These are phyloP conservation scores for Melanomma pulvis-pyrius DNA, from an alignment of 495 filamentous ascomycete species.

Conservation along the genomic window DNA sequence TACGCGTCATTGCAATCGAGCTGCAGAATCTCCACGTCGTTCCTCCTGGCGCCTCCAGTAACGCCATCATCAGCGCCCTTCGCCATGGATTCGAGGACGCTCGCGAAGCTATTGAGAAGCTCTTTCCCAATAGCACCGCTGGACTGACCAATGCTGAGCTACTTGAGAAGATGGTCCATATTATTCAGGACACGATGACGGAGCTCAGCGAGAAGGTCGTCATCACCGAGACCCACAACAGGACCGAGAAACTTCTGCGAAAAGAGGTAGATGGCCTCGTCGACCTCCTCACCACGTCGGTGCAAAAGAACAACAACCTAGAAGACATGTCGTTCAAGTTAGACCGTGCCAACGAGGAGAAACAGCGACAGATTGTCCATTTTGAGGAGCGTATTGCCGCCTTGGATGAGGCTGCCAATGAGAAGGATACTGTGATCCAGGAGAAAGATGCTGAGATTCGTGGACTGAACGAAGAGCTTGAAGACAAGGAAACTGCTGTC, in stretches of 20 bases:
- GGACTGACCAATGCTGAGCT: slow-evolving; percentile 38
- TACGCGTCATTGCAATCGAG: slow-evolving; percentile 41
- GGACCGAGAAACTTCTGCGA: slow-evolving; percentile 18
- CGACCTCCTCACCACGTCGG: neutral
- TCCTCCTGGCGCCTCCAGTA: slow-evolving; percentile 10
- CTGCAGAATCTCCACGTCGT: slow-evolving; percentile 42
- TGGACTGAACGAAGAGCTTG: slow-evolving; percentile 25
- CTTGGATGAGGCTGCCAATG: slow-evolving; percentile 27
- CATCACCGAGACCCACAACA: slow-evolving; percentile 28
- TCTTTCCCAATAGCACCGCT: slow-evolving; percentile 33
- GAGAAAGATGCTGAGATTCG: slow-evolving; percentile 29
- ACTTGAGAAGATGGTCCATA: slow-evolving; percentile 34
- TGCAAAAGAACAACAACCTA: slow-evolving; percentile 42
- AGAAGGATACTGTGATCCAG: slow-evolving; percentile 49
- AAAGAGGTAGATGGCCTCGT: slow-evolving; percentile 21
- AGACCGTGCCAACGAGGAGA: slow-evolving; percentile 45
- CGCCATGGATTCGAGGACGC: slow-evolving; percentile 39
- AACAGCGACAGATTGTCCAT: slow-evolving; percentile 49
- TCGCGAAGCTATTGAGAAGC: slow-evolving; percentile 39
- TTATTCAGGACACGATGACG: slow-evolving; percentile 36
- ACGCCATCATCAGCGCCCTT: slow-evolving; percentile 38
- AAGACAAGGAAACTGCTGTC: slow-evolving; percentile 44
- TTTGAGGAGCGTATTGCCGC: slow-evolving; percentile 34
- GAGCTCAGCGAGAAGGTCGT: slow-evolving; percentile 27
- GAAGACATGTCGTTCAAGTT: slow-evolving; percentile 57